These are phyloP conservation scores for Stentor coeruleus DNA, from an alignment of 73 alveolate species.

Conservation along the genomic window DNA sequence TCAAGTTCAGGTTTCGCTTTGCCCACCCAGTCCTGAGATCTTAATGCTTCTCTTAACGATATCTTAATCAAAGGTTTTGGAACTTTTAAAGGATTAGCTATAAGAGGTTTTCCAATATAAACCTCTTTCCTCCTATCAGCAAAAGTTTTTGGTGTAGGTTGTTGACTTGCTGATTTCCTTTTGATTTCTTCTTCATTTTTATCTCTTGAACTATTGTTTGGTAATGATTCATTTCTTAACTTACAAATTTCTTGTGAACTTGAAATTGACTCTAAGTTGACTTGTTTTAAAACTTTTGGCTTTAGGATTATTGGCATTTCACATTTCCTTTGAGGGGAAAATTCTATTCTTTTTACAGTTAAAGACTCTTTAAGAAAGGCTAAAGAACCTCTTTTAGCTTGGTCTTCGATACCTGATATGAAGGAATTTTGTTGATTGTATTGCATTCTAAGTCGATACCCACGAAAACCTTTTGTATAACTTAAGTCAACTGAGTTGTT, in stretches of 20 bases:
- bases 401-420: too few species aligned
- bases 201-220: too few species aligned
- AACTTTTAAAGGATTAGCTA: not conserved
- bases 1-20: not conserved
- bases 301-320: not conserved
- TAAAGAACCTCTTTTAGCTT: too few species aligned
- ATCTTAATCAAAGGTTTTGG: not conserved
- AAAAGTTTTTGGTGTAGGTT: not conserved
- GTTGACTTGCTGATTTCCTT: not conserved
- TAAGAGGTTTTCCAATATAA: too few species aligned
- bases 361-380: slow-evolving; percentile 15
- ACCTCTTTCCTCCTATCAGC: not conserved
- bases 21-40: not conserved
- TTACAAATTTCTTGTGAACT: not conserved
- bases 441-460: too few species aligned
- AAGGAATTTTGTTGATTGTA: too few species aligned
- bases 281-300: not conserved
- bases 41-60: not conserved
- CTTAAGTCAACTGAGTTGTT: too few species aligned
- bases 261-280: not conserved
- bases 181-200: too few species aligned
- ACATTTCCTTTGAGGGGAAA: not conserved
- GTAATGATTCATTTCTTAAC: too few species aligned
- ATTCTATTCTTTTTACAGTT: slow-evolving; percentile 4
- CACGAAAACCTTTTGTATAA: too few species aligned